A percentile compares a stretch with the other conserved stretches of the same genome.
phyloP scores from a whole-genome alignment of 805 yeast genomes.

The Tetrapisispora namnaoensis region DNA sequence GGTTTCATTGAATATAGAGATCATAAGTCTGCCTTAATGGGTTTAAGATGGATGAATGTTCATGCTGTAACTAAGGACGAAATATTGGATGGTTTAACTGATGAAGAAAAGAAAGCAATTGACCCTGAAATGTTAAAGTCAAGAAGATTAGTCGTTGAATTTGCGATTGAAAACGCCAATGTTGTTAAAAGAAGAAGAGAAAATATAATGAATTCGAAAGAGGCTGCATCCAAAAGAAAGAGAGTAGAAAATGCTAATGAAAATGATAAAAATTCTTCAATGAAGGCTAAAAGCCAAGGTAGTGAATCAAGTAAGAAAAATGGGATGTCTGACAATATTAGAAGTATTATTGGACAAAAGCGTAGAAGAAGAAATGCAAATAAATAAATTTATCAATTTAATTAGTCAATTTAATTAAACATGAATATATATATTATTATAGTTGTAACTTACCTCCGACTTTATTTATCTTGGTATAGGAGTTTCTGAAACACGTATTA shows the following conservation, averaged over 20 bases:
- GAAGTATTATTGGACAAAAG: constrained; percentile 56
- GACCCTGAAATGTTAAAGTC: constrained; percentile 45
- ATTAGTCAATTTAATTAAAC: not conserved
- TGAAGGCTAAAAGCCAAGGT: constrained; percentile 22
- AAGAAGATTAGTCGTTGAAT: constrained; percentile 83
- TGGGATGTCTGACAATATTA: constrained; percentile 44
- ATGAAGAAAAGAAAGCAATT: constrained; percentile 52
- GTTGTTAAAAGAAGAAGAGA: constrained; percentile 87
- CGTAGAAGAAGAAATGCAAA: constrained; percentile 52
- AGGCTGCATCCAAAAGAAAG: constrained; percentile 22
- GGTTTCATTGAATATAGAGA: constrained; percentile 91
- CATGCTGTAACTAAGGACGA: constrained; percentile 72
- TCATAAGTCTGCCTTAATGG: constrained; percentile 90
- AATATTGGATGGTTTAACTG: constrained; percentile 57
- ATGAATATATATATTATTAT: not conserved
- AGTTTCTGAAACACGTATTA: no score
- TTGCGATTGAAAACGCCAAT: constrained; percentile 91
- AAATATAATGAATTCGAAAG: constrained; percentile 38
- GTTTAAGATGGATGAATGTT: constrained; percentile 92
- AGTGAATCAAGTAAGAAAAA: constrained; percentile 18
- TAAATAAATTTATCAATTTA: constrained; percentile 10
- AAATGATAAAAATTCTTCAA: constrained; percentile 11
- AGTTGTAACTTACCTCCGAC: no score
- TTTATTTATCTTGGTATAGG: no score
- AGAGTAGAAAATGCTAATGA: constrained; percentile 15